Percentiles rank a stretch among this genome's conserved stretches.
Conservation (phyloP, 1,284 basidiomycete genomes). For the Tranzscheliella williamsii region DNA sequence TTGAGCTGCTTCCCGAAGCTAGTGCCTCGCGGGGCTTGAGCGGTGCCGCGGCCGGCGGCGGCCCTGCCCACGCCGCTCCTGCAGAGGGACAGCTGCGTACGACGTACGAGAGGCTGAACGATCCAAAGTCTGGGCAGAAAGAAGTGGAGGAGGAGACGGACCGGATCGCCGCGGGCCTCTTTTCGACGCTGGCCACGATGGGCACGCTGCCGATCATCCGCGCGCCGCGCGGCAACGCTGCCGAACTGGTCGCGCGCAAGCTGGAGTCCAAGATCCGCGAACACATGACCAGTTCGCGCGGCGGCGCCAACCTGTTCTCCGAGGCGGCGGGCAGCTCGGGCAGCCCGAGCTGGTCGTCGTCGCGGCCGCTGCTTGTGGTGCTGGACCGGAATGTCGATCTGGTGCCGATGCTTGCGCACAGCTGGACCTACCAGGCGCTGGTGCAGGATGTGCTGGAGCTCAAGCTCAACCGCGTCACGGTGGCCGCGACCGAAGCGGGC, state of each 20-base stretch:
- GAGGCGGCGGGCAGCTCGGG: conserved; percentile 17
- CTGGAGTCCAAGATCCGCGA: conserved; percentile 90
- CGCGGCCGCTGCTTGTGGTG: conserved; percentile 72
- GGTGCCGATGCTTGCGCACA: conserved; percentile 91
- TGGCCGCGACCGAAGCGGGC: conserved; percentile 62
- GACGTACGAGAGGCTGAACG: conserved; percentile 84
- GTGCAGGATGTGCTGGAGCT: conserved; percentile 97
- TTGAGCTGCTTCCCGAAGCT: conserved; percentile 75
- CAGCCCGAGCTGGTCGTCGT: conserved; percentile 22
- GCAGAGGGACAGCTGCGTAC: conserved; percentile 55
- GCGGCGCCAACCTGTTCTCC: conserved; percentile 58
- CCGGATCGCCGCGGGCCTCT: conserved; percentile 84
- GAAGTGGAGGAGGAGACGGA: conserved; percentile 94
- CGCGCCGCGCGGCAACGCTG: conserved; percentile 91
- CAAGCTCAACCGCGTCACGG: conserved; percentile 91
- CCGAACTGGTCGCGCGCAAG: conserved; percentile 96
- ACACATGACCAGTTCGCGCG: conserved; percentile 75
- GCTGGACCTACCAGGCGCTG: conserved; percentile 98
- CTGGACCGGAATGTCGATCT: conserved; percentile 94
- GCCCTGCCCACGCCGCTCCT: neutral
- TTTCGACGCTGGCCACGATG: conserved; percentile 88
- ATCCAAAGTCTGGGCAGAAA: conserved; percentile 84
- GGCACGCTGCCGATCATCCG: conserved; percentile 93
- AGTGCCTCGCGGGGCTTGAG: conserved; percentile 6
- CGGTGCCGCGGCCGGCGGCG: neutral